Evolutionary conservation across 768 basidiomycete species (phyloP).

Genomic region (Rossbeevera mucosa): DNA sequence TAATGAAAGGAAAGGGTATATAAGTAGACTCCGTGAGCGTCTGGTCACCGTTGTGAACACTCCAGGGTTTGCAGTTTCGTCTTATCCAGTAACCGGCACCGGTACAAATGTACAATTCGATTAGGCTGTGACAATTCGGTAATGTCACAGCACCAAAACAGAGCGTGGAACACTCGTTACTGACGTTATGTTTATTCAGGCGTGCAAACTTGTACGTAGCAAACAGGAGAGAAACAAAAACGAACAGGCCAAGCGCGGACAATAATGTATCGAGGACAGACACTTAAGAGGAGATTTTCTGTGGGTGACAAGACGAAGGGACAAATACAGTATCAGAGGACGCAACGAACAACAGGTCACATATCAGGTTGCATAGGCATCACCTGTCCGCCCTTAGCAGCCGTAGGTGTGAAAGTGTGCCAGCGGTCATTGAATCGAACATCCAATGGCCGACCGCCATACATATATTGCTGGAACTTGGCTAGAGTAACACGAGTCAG

Average conservation of each 20-base stretch:
- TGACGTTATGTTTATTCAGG: conserved; percentile 3
- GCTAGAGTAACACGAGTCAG: conserved; percentile 37
- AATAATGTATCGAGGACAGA: neutral
- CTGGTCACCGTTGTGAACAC: no score
- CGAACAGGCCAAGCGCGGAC: neutral
- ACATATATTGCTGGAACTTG: conserved; percentile 95
- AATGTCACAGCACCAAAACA: no score
- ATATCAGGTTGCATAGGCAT: conserved; percentile 61
- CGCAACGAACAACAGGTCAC: conserved; percentile 6
- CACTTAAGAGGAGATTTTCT: neutral
- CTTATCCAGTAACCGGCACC: no score
- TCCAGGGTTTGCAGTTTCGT: no score
- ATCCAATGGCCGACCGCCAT: conserved; percentile 84
- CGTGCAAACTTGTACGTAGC: neutral
- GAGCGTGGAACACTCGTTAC: no score
- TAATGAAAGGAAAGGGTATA: no score
- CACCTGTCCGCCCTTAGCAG: conserved; percentile 82
- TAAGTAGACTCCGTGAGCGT: no score
- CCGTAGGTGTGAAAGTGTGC: conserved; percentile 87
- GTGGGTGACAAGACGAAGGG: neutral
- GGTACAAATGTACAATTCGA: no score
- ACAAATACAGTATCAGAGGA: neutral
- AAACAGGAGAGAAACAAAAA: neutral
- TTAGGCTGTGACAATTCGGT: no score
- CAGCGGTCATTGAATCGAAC: conserved; percentile 94